A percentile compares a stretch with the other conserved stretches of the same genome.
These are phyloP conservation scores for Penicillium sp. DNA, from an alignment of 2,329 filamentous ascomycete genomes.

Conservation along the genomic window DNA sequence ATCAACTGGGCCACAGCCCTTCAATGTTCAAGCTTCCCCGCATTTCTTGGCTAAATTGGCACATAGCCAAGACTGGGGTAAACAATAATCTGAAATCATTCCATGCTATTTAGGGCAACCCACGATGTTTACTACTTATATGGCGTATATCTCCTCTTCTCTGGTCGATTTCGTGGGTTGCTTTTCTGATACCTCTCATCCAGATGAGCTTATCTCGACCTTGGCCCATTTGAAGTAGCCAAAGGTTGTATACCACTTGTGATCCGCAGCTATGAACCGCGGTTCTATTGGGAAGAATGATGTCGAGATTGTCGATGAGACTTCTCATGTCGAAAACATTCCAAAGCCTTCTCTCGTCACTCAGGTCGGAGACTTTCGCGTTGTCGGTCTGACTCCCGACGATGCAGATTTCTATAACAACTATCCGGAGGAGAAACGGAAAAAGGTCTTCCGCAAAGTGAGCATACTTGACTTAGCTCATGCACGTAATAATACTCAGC, in stretches of 20 bases:
- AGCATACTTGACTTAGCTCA: neutral
- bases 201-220: neutral
- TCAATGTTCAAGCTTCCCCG: slow-evolving; percentile 8
- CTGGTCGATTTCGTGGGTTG: too few relatives aligned
- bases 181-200: neutral
- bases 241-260: neutral
- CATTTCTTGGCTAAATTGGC: slow-evolving; percentile 1
- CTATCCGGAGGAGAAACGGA: slow-evolving; percentile 8
- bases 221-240: neutral
- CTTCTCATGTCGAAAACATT: slow-evolving; percentile 7
- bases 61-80: slow-evolving; percentile 9
- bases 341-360: slow-evolving; percentile 4
- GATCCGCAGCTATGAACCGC: slow-evolving; percentile 4
- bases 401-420: slow-evolving; percentile 12
- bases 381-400: slow-evolving; percentile 11
- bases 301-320: slow-evolving; percentile 7
- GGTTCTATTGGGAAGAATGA: slow-evolving; percentile 9
- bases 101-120: neutral
- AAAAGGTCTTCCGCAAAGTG: slow-evolving; percentile 13
- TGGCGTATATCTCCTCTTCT: neutral
- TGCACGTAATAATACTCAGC: neutral
- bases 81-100: neutral
- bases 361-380: slow-evolving; percentile 1
- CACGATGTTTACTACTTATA: neutral
- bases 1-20: neutral